Percentiles rank a stretch among this genome's conserved stretches.
Conservation (phyloP, 73 alveolate genomes). For the Breviolum minutum region DNA sequence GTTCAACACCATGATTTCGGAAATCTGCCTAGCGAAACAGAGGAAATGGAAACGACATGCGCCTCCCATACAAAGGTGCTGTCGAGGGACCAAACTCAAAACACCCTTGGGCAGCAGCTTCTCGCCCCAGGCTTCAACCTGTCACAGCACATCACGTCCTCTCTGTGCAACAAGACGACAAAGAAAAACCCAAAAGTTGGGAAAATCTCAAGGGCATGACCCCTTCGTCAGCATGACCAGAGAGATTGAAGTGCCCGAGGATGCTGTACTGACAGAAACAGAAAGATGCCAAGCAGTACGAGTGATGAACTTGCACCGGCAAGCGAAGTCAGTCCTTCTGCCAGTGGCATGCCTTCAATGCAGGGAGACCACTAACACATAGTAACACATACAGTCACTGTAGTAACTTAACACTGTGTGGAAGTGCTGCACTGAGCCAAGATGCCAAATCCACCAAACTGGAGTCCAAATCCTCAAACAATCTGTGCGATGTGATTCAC, state of each 20-base stretch:
- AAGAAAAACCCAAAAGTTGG: background rate
- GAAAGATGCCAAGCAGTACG: background rate
- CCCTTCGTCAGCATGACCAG: slow-evolving; percentile 90
- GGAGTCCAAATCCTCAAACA: slow-evolving; percentile 56
- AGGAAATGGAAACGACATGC: background rate
- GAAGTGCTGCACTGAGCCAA: background rate
- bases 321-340: slow-evolving; percentile 45
- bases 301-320: background rate
- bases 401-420: background rate
- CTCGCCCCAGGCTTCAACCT: slow-evolving; percentile 94
- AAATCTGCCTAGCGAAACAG: slow-evolving; percentile 48
- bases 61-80: background rate
- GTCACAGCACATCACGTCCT: background rate
- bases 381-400: background rate
- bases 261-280: slow-evolving; percentile 19
- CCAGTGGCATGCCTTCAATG: slow-evolving; percentile 81
- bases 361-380: background rate
- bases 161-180: background rate
- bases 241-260: slow-evolving; percentile 80
- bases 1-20: slow-evolving; percentile 70
- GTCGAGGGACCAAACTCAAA: slow-evolving; percentile 24
- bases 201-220: background rate
- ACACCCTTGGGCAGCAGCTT: slow-evolving; percentile 89
- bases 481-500: background rate
- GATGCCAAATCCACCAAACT: slow-evolving; percentile 79